Evolutionary conservation across 495 filamentous ascomycete genomes (phyloP).

Genomic region (Aspergillus nidulans): DNA sequence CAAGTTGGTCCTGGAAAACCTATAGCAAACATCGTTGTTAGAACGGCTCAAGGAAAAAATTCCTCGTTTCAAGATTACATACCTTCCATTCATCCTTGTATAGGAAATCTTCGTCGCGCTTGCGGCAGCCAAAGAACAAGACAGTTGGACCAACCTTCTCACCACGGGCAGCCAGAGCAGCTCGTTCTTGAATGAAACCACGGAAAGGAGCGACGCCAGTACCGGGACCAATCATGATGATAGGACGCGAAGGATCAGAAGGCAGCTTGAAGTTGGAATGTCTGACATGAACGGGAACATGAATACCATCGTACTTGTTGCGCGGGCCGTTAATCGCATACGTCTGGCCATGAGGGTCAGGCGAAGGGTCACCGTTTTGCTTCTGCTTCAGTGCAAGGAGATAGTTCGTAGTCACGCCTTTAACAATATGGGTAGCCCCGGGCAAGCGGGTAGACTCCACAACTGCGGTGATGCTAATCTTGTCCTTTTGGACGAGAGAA

Average conservation of each 20-base stretch:
- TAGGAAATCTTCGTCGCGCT: constrained; percentile 78
- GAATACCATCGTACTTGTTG: constrained; percentile 96
- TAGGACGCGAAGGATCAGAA: constrained; percentile 86
- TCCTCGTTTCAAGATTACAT: constrained; percentile 27
- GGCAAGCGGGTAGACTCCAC: constrained; percentile 79
- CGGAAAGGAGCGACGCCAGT: constrained; percentile 97
- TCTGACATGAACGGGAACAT: constrained; percentile 91
- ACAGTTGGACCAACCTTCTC: constrained; percentile 84
- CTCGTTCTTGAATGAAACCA: constrained; percentile 91
- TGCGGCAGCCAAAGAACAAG: constrained; percentile 93
- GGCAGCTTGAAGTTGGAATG: constrained; percentile 99
- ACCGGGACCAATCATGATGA: constrained; percentile 95
- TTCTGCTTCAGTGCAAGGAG: constrained; percentile 94
- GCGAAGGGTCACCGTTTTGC: constrained; percentile 84
- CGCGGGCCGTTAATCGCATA: constrained; percentile 88
- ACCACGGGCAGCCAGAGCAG: constrained; percentile 71
- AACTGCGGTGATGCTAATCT: constrained; percentile 91
- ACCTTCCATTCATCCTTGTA: constrained; percentile 94
- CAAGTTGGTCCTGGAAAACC: constrained; percentile 76
- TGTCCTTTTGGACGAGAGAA: constrained; percentile 86
- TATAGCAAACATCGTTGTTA: constrained; percentile 30
- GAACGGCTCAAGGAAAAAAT: background rate
- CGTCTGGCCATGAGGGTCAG: constrained; percentile 79
- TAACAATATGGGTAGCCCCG: constrained; percentile 74
- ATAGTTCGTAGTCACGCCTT: constrained; percentile 97